Conservation (phyloP, 805 yeast species). For the Saturnispora sanitii region DNA sequence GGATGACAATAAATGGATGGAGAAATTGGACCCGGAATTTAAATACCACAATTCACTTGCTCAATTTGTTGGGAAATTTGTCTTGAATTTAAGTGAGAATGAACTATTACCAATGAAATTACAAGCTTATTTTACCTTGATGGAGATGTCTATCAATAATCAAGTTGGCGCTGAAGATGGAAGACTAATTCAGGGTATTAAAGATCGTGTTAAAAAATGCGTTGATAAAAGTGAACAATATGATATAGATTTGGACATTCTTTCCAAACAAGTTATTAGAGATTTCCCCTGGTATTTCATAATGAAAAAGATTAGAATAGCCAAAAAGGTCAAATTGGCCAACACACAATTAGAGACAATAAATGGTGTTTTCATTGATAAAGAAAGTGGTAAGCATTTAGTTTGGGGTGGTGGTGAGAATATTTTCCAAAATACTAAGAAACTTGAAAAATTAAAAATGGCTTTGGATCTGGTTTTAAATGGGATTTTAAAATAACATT, state of each 20-base stretch:
- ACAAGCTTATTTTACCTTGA: slow-evolving; percentile 36
- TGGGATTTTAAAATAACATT: too few species aligned
- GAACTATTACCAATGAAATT: slow-evolving; percentile 45
- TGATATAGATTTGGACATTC: slow-evolving; percentile 17
- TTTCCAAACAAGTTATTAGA: slow-evolving; percentile 41
- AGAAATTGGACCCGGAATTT: slow-evolving; percentile 36
- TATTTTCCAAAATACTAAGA: too few species aligned
- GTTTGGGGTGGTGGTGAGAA: slow-evolving; percentile 48
- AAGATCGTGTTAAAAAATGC: background rate
- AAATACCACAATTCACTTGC: slow-evolving; percentile 47
- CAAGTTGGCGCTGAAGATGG: slow-evolving; percentile 21
- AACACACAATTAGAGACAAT: slow-evolving; percentile 45
- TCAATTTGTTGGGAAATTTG: slow-evolving; percentile 47
- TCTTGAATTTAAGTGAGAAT: slow-evolving; percentile 44
- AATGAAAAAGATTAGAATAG: slow-evolving; percentile 47
- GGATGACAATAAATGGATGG: slow-evolving; percentile 51
- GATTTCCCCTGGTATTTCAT: slow-evolving; percentile 77
- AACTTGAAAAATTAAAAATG: too few species aligned
- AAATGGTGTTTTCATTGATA: slow-evolving; percentile 26
- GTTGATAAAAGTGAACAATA: slow-evolving; percentile 6
- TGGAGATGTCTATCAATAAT: slow-evolving; percentile 29
- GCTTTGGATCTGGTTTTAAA: too few species aligned
- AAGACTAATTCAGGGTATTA: background rate
- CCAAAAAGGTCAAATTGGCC: slow-evolving; percentile 44
- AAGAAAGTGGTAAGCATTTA: slow-evolving; percentile 52